Percentiles rank a stretch among this genome's conserved stretches.
Evolutionary conservation across 208 protist species (phyloP).

Genomic region (Porcisia deanei): DNA sequence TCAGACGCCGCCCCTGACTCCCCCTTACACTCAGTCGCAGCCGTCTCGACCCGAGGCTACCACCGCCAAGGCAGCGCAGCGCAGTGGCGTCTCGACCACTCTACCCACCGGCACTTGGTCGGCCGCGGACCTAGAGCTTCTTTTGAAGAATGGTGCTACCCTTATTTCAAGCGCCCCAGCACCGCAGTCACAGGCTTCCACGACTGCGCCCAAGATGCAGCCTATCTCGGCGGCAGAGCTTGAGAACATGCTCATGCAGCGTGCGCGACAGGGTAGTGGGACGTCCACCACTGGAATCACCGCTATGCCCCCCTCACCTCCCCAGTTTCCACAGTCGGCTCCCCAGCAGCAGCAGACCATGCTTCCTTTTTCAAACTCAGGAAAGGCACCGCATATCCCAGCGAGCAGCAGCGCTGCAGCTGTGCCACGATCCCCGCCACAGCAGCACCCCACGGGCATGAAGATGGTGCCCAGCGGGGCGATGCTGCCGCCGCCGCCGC

Average conservation of each 20-base stretch:
- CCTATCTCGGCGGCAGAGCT: constrained; percentile 59
- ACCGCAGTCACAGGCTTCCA: not conserved
- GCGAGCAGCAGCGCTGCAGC: constrained; percentile 3
- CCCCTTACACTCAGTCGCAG: not conserved
- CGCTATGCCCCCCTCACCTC: constrained; percentile 12
- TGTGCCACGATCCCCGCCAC: constrained; percentile 24
- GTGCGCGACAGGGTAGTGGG: constrained; percentile 30
- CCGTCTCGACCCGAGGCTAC: not conserved
- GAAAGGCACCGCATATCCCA: constrained; percentile 15
- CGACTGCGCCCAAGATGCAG: constrained; percentile 11
- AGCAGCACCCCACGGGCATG: constrained; percentile 15
- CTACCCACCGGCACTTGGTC: constrained; percentile 35
- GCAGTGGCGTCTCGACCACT: not conserved
- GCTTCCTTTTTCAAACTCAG: constrained; percentile 19
- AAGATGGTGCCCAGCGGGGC: constrained; percentile 15
- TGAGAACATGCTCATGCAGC: constrained; percentile 56
- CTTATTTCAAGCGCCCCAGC: constrained; percentile 1
- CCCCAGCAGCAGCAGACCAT: constrained; percentile 5
- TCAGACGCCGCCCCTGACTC: not conserved
- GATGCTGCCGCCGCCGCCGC: constrained; percentile 18
- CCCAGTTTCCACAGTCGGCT: constrained; percentile 16
- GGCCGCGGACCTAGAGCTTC: constrained; percentile 61
- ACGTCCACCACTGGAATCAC: not conserved
- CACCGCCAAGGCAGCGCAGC: constrained; percentile 8
- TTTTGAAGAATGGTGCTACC: constrained; percentile 37